Evolutionary conservation across 305 asterid genomes (phyloP).

Genomic region (Solanum hybrid): DNA sequence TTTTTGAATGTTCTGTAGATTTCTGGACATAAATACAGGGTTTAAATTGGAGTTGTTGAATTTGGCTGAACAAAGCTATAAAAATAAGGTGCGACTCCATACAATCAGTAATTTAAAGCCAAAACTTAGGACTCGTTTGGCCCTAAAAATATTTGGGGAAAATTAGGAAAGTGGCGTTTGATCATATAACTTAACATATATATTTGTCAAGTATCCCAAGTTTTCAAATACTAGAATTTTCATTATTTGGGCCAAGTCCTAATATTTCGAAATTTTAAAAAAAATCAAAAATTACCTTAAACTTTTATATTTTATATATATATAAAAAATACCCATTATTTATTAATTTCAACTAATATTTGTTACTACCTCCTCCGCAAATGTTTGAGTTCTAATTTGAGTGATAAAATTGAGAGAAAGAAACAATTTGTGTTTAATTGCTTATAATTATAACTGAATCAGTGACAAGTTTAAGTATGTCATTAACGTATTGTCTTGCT

Average conservation of each 20-base stretch:
- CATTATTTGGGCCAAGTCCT: neutral
- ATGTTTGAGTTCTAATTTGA: neutral
- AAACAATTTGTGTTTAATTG: neutral
- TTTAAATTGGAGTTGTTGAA: neutral
- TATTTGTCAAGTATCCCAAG: neutral
- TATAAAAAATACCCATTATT: too few relatives aligned
- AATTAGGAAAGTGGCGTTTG: neutral
- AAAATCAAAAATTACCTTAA: neutral
- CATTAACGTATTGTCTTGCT: neutral
- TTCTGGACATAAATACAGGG: neutral
- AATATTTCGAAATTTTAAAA: too few relatives aligned
- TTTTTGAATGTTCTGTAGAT: neutral
- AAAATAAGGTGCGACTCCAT: neutral
- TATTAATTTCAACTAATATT: neutral
- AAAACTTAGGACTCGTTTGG: neutral
- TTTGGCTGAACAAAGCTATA: neutral
- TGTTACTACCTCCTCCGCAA: neutral
- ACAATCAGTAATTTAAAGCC: neutral
- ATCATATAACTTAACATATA: too few relatives aligned
- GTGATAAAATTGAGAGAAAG: neutral
- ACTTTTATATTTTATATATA: too few relatives aligned
- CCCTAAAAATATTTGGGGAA: neutral
- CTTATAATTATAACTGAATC: too few relatives aligned
- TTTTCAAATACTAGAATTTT: neutral
- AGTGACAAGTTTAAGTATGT: too few relatives aligned